Evolutionary conservation across 306 rosid species (phyloP), one percentile per base, ranked within the genome.

Genomic region (Macrotyloma uniflorum): DNA sequence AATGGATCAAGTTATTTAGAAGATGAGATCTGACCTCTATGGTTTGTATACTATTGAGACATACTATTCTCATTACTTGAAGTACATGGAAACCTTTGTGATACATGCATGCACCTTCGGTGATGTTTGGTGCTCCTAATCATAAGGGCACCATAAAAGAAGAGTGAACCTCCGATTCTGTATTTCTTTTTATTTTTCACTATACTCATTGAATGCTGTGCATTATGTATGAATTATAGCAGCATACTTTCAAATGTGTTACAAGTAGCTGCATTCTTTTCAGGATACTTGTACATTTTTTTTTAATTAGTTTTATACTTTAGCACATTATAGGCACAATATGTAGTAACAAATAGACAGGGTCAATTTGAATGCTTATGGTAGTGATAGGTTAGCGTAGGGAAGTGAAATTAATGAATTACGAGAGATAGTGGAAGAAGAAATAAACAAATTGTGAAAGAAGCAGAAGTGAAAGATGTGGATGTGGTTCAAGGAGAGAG

Each of bases 11-110:
- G 72, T 57, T 57, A 5, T 8, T 65, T 76, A 45, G 63, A 79
- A 65, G 76, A 35, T 58, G 69, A 53, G 72, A 69, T 8, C 16
- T 71, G 47, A 23, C 47, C 46, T 57, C 55, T 4, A 18, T 69
- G 76, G 42, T 18, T 66, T 50, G 12, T 63, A 71, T 46, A 70
- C 28, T 53, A 28, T 57, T 72, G 76, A 46, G 51, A 32, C 62
- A 46, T 47, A 57, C 35, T 70, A 46, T 68, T 78, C 50, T 57
- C 50, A 19, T 55, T 59, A 54, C 75, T 54, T 54, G 68, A 57
- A 43, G 70, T 19, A 26, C 23, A 14, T 57, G 70, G 76, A 43
- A 78, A 23, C 76, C 23, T 30, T 42, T 78, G 49, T 57, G 76
- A 57, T 69, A 26, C 62, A 43, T 68, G 62, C 70, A 32, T 58